Base-by-base conservation (phyloP, 2,329 filamentous ascomycete genomes). In the Lojkania enalia region DNA sequence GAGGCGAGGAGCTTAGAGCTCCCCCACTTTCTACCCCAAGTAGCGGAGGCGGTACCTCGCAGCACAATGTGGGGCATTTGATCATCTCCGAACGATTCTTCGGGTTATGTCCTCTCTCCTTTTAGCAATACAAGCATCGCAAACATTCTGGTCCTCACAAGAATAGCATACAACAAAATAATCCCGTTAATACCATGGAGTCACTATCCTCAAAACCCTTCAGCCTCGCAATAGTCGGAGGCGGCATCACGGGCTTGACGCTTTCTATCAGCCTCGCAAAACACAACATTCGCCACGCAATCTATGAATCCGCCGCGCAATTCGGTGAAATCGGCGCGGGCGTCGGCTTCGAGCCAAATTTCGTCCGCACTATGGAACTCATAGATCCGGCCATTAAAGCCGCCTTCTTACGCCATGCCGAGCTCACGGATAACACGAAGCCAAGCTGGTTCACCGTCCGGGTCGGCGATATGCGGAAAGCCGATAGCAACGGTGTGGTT, bases 251-350 rank as follows among this genome's bases (percentile, higher is more conserved):
- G 19, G 82, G 82, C 19, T 70, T 83, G 14, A 69, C 69, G 6
- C 73, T 84, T 6, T 78, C 78, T 18, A 74, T 80, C 35, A 78
- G 74, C 5, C 74, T 84, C 20, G 64, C 75, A 43, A 63, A 74
- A 43, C 70, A 74, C 45, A 59, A 70, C 27, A 55, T 82, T 25
- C 63, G 68, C 2, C 67, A 80, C 27, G 71, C 71, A 18, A 73
- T 85, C 49, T 85, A 82, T 55, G 82, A 85, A 63, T 72, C 78
- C 9, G 79, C 80, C 0, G 42, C 69, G 0, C 66, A 67, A 11
- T 84, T 84, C 49, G 73, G 72, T 23, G 81, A 84, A 57, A 78
- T 84, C 20, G 81, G 81, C 2, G 78, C 80, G 2, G 82, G 80
- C 4, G 72, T 84, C 1, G 74, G 75, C 2, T 76, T 84, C 35